Percentiles rank a stretch among this genome's conserved stretches.
These are phyloP conservation scores for Xylaria cubensis DNA, from an alignment of 495 filamentous ascomycete genomes.

Conservation along the genomic window DNA sequence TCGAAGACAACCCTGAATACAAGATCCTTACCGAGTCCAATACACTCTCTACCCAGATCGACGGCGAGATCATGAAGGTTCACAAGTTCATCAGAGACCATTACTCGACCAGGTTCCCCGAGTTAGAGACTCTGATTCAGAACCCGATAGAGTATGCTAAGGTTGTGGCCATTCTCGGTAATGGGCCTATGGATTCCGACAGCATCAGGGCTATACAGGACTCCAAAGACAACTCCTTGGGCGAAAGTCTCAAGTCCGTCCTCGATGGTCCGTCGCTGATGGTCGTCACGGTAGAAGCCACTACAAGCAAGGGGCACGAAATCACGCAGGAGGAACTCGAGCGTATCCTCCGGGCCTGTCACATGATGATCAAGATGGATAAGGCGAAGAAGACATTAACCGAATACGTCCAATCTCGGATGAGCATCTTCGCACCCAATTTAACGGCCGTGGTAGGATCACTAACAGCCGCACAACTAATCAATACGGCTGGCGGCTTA, in stretches of 20 bases:
- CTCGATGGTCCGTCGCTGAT: conserved; percentile 89
- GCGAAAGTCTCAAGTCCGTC: conserved; percentile 74
- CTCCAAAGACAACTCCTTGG: conserved; percentile 76
- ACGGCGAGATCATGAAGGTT: conserved; percentile 88
- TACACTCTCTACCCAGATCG: conserved; percentile 84
- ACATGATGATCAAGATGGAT: conserved; percentile 86
- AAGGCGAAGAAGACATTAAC: conserved; percentile 86
- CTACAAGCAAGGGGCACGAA: conserved; percentile 80
- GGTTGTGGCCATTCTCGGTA: conserved; percentile 89
- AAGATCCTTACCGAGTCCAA: conserved; percentile 83
- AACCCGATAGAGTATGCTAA: conserved; percentile 96
- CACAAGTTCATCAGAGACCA: conserved; percentile 96
- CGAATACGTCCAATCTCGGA: conserved; percentile 95
- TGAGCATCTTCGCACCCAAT: conserved; percentile 95
- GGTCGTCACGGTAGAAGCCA: conserved; percentile 96
- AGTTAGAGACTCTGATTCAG: conserved; percentile 91
- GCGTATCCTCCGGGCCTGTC: conserved; percentile 76
- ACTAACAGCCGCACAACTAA: conserved; percentile 92
- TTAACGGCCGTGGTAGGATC: conserved; percentile 91
- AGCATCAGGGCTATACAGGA: conserved; percentile 75
- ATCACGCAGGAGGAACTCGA: conserved; percentile 78
- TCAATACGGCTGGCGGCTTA: conserved; percentile 90
- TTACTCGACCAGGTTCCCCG: conserved; percentile 92
- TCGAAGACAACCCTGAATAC: conserved; percentile 89
- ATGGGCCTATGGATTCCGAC: conserved; percentile 87